Conservation (phyloP, 2,329 filamentous ascomycete genomes). For the Neurospora crassa region DNA sequence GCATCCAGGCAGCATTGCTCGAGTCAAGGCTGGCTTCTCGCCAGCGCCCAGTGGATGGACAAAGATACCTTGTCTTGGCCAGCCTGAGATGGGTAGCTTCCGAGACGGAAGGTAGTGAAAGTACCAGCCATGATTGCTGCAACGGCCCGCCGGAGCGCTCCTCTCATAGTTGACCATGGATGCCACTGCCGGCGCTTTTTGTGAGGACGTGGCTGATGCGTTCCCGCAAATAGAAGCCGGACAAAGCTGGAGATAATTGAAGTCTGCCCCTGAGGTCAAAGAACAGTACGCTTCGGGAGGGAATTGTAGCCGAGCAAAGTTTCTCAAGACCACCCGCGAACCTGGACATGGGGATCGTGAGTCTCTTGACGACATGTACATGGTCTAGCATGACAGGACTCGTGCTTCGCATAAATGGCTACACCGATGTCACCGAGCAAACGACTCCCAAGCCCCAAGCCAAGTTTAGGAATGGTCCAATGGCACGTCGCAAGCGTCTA, state of each 20-base stretch:
- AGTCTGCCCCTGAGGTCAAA: neutral
- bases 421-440: neutral
- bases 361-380: neutral
- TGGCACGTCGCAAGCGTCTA: neutral
- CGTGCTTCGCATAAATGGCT: neutral
- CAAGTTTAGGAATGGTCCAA: neutral
- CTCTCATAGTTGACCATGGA: neutral
- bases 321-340: neutral
- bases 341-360: neutral
- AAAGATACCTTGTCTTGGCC: neutral
- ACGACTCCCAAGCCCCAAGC: neutral
- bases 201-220: neutral
- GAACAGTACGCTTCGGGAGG: neutral
- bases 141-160: neutral
- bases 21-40: neutral
- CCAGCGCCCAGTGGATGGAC: neutral
- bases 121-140: neutral
- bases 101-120: neutral
- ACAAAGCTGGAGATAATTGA: neutral
- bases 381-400: neutral
- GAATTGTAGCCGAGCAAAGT: neutral
- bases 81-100: neutral
- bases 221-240: neutral
- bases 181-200: neutral
- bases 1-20: neutral